Conservation (phyloP, 2,329 filamentous ascomycete species). For the Paracorniculantispora psalliotae region DNA sequence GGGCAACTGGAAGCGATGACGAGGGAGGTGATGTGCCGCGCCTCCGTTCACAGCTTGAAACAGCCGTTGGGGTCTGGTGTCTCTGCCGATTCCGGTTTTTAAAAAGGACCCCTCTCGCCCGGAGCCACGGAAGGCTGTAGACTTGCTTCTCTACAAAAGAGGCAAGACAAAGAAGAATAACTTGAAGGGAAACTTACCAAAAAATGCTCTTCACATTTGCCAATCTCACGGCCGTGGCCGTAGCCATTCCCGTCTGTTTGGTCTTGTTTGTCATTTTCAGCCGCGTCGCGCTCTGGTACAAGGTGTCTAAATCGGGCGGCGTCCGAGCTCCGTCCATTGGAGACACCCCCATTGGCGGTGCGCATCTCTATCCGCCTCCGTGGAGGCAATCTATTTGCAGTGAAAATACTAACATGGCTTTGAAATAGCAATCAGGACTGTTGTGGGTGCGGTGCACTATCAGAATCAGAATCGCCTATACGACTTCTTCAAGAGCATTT, state of each 20-base stretch:
- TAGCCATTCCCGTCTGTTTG: background rate
- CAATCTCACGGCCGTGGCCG: background rate
- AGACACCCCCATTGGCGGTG: conserved; percentile 6
- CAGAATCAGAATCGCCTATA: conserved; percentile 25
- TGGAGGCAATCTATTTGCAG: too few relatives aligned
- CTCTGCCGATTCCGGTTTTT: background rate
- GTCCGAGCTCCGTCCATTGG: conserved; percentile 2
- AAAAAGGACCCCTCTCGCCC: conserved; percentile 2
- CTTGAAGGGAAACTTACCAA: background rate
- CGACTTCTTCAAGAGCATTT: conserved; percentile 28
- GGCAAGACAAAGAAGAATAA: background rate
- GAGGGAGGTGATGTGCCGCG: background rate
- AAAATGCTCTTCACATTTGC: conserved; percentile 3
- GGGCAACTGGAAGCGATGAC: background rate
- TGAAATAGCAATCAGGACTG: background rate
- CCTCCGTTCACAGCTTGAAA: conserved; percentile 7
- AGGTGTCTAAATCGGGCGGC: conserved; percentile 4
- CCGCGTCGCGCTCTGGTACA: background rate
- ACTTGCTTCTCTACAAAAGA: background rate
- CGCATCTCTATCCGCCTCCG: too few relatives aligned
- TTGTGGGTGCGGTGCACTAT: background rate
- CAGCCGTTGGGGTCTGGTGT: background rate
- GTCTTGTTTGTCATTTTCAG: background rate
- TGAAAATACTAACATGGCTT: too few relatives aligned
- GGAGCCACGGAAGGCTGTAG: background rate